Percentiles rank a stretch among this genome's conserved stretches.
Conservation (phyloP, 2,329 filamentous ascomycete species). For the Allantophomopsis cytisporea region DNA sequence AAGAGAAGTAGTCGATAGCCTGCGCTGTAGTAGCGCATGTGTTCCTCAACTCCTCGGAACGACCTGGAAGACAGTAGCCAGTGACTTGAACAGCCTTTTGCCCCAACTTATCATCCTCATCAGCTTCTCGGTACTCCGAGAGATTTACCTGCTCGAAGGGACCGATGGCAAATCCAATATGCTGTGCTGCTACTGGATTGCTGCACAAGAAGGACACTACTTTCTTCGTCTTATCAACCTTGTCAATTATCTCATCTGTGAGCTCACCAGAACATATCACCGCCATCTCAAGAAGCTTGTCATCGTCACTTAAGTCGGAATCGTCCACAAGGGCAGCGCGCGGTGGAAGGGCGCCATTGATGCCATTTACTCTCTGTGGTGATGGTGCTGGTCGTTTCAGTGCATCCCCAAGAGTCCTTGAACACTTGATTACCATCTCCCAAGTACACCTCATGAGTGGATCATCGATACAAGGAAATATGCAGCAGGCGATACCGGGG, state of each 20-base stretch:
- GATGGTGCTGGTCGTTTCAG: conserved; percentile 28
- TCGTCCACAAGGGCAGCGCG: conserved; percentile 17
- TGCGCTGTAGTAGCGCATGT: conserved; percentile 75
- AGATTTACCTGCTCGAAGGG: conserved; percentile 92
- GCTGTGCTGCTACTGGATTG: conserved; percentile 66
- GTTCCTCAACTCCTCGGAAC: conserved; percentile 70
- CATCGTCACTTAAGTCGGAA: conserved; percentile 49
- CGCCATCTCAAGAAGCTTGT: conserved; percentile 76
- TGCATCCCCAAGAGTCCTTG: conserved; percentile 74
- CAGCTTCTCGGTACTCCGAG: conserved; percentile 75
- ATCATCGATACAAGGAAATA: conserved; percentile 92
- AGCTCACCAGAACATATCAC: conserved; percentile 86
- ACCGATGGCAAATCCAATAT: conserved; percentile 86
- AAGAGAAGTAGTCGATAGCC: conserved; percentile 82
- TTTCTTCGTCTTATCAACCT: conserved; percentile 68
- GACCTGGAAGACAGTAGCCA: conserved; percentile 79
- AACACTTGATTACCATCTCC: conserved; percentile 78
- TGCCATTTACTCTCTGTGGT: conserved; percentile 3
- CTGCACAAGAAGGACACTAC: conserved; percentile 73
- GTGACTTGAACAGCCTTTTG: conserved; percentile 80
- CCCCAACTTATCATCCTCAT: conserved; percentile 83
- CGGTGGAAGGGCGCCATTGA: not conserved
- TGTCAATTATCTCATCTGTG: conserved; percentile 69
- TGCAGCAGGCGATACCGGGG: conserved; percentile 66
- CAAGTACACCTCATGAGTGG: conserved; percentile 69